A percentile compares a stretch with the other conserved stretches of the same genome.
These are phyloP conservation scores for Alternaria sp. DNA, from an alignment of 2,329 filamentous ascomycete genomes.

Conservation along the genomic window DNA sequence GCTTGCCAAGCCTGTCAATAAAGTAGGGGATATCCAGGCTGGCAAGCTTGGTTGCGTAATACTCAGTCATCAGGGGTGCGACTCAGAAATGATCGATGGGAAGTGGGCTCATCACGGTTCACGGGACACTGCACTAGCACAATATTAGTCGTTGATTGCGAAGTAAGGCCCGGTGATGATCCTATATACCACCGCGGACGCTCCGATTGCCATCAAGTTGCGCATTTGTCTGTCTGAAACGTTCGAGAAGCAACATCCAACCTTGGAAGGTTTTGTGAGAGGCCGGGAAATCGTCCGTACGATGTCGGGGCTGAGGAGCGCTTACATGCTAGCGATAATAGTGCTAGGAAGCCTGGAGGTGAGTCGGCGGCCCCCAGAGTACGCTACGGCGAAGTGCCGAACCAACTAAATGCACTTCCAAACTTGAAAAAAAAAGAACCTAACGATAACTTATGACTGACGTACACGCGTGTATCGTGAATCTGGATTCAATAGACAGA, in stretches of 20 bases:
- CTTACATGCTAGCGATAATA: not conserved
- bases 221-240: conserved; percentile 13
- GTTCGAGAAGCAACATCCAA: conserved; percentile 2
- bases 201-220: conserved; percentile 7
- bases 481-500: not conserved
- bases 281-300: not conserved
- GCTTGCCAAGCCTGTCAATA: not conserved
- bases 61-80: conserved; percentile 2
- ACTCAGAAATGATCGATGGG: not conserved
- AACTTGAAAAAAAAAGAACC: not conserved
- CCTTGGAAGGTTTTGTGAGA: not conserved
- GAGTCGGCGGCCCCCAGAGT: not conserved
- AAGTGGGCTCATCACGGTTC: conserved; percentile 5
- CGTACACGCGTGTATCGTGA: not conserved
- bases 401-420: not conserved
- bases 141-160: conserved; percentile 1
- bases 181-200: conserved; percentile 12
- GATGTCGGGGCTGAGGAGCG: not conserved
- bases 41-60: not conserved
- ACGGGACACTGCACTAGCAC: conserved; percentile 11
- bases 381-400: conserved; percentile 4
- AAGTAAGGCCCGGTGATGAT: conserved; percentile 1
- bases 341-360: not conserved
- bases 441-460: not conserved
- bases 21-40: not conserved